Evolutionary conservation across 2,329 filamentous ascomycete species (phyloP).

Genomic region (Cytospora mali): DNA sequence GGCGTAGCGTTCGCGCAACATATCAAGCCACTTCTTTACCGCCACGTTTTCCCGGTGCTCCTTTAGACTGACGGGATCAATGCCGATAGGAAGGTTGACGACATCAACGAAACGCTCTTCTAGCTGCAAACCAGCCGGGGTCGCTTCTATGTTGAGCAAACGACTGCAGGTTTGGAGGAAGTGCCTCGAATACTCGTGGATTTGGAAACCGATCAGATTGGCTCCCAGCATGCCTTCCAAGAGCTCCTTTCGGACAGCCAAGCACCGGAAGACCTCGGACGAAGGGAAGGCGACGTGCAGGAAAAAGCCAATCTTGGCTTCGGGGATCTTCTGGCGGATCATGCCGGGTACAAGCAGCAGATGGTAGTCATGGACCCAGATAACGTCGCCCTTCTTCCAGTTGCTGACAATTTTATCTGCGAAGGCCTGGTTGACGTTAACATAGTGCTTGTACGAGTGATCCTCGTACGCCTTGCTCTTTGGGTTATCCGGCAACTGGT

Average conservation of each 20-base stretch:
- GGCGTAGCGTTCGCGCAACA: slow-evolving; percentile 80
- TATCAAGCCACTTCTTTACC: slow-evolving; percentile 76
- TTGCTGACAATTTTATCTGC: slow-evolving; percentile 87
- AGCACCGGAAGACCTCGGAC: slow-evolving; percentile 91
- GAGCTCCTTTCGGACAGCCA: slow-evolving; percentile 83
- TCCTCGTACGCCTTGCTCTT: slow-evolving; percentile 99
- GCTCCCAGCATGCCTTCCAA: slow-evolving; percentile 92
- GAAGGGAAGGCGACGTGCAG: slow-evolving; percentile 94
- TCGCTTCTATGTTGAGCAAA: slow-evolving; percentile 86
- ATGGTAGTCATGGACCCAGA: slow-evolving; percentile 97
- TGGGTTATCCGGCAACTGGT: slow-evolving; percentile 95
- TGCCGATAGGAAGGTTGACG: slow-evolving; percentile 82
- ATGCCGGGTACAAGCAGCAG: slow-evolving; percentile 85
- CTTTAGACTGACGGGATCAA: slow-evolving; percentile 78
- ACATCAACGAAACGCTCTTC: slow-evolving; percentile 95
- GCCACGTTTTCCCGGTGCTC: slow-evolving; percentile 71
- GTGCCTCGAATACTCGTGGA: slow-evolving; percentile 88
- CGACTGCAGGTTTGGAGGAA: slow-evolving; percentile 96
- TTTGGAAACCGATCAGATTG: slow-evolving; percentile 92
- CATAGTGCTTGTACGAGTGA: slow-evolving; percentile 94
- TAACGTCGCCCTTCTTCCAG: slow-evolving; percentile 90
- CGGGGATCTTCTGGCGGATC: slow-evolving; percentile 85
- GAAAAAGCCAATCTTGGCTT: slow-evolving; percentile 96
- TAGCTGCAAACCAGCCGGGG: slow-evolving; percentile 82
- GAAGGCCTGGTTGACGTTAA: slow-evolving; percentile 89